Base-by-base conservation (phyloP, 1,284 basidiomycete species). In the Boletus sp. region DNA sequence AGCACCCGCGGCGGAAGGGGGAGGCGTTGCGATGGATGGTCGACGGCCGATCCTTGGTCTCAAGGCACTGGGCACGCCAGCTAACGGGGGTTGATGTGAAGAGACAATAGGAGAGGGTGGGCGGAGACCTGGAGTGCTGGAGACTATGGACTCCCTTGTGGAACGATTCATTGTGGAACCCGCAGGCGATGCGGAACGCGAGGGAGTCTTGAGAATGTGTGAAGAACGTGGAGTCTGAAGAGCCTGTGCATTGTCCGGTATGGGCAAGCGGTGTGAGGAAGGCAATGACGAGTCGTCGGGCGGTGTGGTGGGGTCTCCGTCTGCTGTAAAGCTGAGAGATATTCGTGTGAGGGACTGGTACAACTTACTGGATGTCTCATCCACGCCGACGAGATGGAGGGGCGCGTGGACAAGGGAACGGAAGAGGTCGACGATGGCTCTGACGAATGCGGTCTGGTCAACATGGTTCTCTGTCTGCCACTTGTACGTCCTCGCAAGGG, bases 401-500 rank as follows among this genome's bases (percentile, higher is more conserved):
- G 71, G 64, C 16, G 76, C 75, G 30, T 74, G 74, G 14, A 81
- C 75, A 27, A 85, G 74, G 27, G 73, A 70, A 37, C 77, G 76
- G 66, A 86, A 93, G n/a, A 91, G 75, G 48, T 81, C 75, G 49
- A 91, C 71, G 30, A 87, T 57, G 0, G 84, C 74, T 33, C 77
- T 74, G 38, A 95, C 67, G 65, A 96, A 96, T 12, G 71, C 69
- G 6, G 72, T 62, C 63, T 94, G 91, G 54, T 94, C 90, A 13
- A 66, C 64, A 29, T 78, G 65, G 45, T 78, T 77, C 62, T 94
- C 92, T 0, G 91, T 89, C 59, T 84, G 78, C 91, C 92, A 96
- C 60, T 75, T 77, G 70, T 96, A 96, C 16, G 88, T 84, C 64
- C 92, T 81, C 13, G 87, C 82, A 52, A 96, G 78, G 1, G 88